A percentile compares a stretch with the other conserved stretches of the same genome.
Conservation (phyloP, 2,329 filamentous ascomycete genomes). For the Cryoendolithus antarcticus region DNA sequence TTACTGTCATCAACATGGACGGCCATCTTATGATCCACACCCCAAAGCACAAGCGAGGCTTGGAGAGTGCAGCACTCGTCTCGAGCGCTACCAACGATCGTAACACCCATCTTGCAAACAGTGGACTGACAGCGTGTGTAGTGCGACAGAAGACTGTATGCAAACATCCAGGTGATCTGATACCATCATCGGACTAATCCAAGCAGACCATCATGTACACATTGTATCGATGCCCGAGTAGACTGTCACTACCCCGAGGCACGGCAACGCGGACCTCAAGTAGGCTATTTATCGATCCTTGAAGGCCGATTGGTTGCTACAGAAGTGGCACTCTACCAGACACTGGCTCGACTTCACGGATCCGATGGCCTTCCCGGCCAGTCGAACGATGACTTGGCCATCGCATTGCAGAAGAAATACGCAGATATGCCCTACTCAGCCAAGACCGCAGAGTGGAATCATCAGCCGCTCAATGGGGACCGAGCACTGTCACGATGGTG, state of each 20-base stretch:
- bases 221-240: constrained; percentile 5
- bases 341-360: constrained; percentile 1
- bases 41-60: neutral
- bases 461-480: constrained; percentile 5
- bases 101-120: neutral
- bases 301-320: constrained; percentile 4
- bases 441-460: constrained; percentile 5
- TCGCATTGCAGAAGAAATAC: constrained; percentile 3
- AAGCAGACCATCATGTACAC: constrained; percentile 5
- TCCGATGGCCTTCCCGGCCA: neutral
- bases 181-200: neutral
- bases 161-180: neutral
- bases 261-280: constrained; percentile 4
- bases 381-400: constrained; percentile 2
- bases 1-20: neutral
- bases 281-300: constrained; percentile 5
- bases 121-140: neutral
- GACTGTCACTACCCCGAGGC: constrained; percentile 5
- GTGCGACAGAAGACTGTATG: neutral
- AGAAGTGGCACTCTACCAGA: constrained; percentile 4
- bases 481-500: constrained; percentile 3
- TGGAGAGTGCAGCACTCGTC: neutral
- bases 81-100: neutral
- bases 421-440: constrained; percentile 5
- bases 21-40: neutral